These are phyloP conservation scores for Geotrichum candidum DNA, from an alignment of 1,139 yeast species.

Conservation along the genomic window DNA sequence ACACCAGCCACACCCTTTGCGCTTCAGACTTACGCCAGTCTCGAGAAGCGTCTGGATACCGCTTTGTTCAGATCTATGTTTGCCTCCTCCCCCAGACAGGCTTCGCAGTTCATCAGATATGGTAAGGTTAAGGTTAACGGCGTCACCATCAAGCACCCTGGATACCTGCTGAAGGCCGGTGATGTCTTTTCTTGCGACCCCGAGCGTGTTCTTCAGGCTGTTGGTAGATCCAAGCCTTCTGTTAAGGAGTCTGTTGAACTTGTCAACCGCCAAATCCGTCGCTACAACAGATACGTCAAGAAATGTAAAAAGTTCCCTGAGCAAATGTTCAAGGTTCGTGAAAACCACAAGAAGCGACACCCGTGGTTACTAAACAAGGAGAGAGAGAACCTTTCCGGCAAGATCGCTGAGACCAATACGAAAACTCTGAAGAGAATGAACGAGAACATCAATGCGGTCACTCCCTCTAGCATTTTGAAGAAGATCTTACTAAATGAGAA, in stretches of 20 bases:
- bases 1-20: slow-evolving; percentile 58
- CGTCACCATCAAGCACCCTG: slow-evolving; percentile 65
- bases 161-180: slow-evolving; percentile 72
- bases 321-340: slow-evolving; percentile 52
- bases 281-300: slow-evolving; percentile 69
- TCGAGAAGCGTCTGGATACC: slow-evolving; percentile 84
- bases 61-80: slow-evolving; percentile 89
- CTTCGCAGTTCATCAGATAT: slow-evolving; percentile 76
- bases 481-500: slow-evolving; percentile 36
- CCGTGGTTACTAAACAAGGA: slow-evolving; percentile 37
- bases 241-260: slow-evolving; percentile 58
- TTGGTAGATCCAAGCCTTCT: slow-evolving; percentile 80
- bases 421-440: slow-evolving; percentile 35
- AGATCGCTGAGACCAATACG: slow-evolving; percentile 30
- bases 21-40: slow-evolving; percentile 78
- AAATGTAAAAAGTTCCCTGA: slow-evolving; percentile 54
- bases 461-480: slow-evolving; percentile 41
- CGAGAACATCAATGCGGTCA: slow-evolving; percentile 26
- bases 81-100: slow-evolving; percentile 91
- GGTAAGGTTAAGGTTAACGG: slow-evolving; percentile 89
- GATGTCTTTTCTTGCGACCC: slow-evolving; percentile 85
- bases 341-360: slow-evolving; percentile 37
- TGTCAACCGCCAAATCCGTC: slow-evolving; percentile 63
- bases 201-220: slow-evolving; percentile 74
- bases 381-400: slow-evolving; percentile 18